Conservation (phyloP, 768 basidiomycete genomes). For the Lactifluus hygrophoroides region DNA sequence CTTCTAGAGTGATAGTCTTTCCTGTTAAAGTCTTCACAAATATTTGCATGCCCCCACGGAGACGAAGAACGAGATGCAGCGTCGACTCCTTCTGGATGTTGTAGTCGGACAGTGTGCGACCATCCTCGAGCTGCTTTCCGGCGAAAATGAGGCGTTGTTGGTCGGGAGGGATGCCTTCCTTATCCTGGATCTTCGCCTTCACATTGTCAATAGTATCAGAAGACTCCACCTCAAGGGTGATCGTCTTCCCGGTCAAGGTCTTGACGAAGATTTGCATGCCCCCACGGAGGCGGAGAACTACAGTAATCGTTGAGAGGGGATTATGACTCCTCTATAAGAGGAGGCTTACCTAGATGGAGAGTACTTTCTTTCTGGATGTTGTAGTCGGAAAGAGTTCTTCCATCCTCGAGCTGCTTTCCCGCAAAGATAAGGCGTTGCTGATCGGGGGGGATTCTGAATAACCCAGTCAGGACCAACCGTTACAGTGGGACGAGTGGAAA, state of each 20-base stretch:
- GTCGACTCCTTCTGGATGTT: conserved; percentile 96
- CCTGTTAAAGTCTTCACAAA: conserved; percentile 80
- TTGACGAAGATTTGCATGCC: conserved; percentile 86
- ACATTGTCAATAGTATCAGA: conserved; percentile 72
- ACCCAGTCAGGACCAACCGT: neutral
- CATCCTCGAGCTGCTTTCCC: conserved; percentile 80
- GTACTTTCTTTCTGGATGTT: conserved; percentile 61
- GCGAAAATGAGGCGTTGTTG: conserved; percentile 96
- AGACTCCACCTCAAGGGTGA: conserved; percentile 80
- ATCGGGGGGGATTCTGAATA: conserved; percentile 62
- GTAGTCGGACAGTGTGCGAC: conserved; percentile 81
- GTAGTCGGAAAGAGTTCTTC: conserved; percentile 63
- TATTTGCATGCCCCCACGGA: conserved; percentile 88
- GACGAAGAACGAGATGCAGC: conserved; percentile 80
- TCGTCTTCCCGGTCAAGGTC: conserved; percentile 84
- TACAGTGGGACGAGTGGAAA: neutral
- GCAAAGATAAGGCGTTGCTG: conserved; percentile 76
- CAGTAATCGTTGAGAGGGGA: conserved; percentile 30
- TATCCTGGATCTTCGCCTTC: conserved; percentile 80
- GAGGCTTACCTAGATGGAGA: conserved; percentile 41
- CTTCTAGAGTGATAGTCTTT: conserved; percentile 89
- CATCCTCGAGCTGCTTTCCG: conserved; percentile 93
- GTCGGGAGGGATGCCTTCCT: conserved; percentile 82
- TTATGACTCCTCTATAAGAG: conserved; percentile 32
- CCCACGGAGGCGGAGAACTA: conserved; percentile 36